Conservation (phyloP, 2,329 filamentous ascomycete species). For the Clarireedia monteithiana region DNA sequence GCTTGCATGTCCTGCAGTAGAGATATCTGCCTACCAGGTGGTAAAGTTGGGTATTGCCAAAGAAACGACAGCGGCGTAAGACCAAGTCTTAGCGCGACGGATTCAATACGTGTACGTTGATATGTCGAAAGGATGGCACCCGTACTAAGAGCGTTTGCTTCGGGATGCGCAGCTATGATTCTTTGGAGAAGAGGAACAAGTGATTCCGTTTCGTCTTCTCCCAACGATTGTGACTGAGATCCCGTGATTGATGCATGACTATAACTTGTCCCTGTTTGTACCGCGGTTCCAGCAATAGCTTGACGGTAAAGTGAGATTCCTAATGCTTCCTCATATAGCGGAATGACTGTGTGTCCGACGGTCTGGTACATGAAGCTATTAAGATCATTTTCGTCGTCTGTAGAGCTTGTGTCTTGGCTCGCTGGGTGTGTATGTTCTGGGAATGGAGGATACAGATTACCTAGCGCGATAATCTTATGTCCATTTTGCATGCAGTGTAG, state of each 20-base stretch:
- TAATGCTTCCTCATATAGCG: constrained; percentile 73
- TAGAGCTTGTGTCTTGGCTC: not conserved
- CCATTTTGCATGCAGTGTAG: constrained; percentile 84
- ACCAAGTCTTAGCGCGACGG: constrained; percentile 76
- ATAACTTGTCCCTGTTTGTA: constrained; percentile 69
- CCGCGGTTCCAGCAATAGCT: constrained; percentile 63
- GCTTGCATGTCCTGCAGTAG: constrained; percentile 76
- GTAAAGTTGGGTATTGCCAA: constrained; percentile 82
- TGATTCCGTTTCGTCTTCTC: constrained; percentile 78
- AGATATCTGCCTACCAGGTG: constrained; percentile 38
- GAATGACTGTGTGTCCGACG: constrained; percentile 79
- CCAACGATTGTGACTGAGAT: constrained; percentile 6
- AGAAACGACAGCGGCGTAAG: constrained; percentile 78
- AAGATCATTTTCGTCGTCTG: constrained; percentile 54
- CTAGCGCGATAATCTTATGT: constrained; percentile 78
- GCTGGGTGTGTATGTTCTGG: not conserved
- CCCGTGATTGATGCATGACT: constrained; percentile 12
- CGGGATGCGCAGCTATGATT: constrained; percentile 62
- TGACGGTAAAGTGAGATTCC: constrained; percentile 77
- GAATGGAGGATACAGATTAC: constrained; percentile 69
- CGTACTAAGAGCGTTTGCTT: constrained; percentile 78
- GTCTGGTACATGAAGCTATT: constrained; percentile 99
- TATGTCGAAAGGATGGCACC: constrained; percentile 94
- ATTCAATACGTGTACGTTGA: constrained; percentile 92
- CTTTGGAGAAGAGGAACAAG: constrained; percentile 66